Percentiles rank a stretch among this genome's conserved stretches.
Conservation (phyloP, 257 asterid genomes). For the Capsicum rhomboideum region DNA sequence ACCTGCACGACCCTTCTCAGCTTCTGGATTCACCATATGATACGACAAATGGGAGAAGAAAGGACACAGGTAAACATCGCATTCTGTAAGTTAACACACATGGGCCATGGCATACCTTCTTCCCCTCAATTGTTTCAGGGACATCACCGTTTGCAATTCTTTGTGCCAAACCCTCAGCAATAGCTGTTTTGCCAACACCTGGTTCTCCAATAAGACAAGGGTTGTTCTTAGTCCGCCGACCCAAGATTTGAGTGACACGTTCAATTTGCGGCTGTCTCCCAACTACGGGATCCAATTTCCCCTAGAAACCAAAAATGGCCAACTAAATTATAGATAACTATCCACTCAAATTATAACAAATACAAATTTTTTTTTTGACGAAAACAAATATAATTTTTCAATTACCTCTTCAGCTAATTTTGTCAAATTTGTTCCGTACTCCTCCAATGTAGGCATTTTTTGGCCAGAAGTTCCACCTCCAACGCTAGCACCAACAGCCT, state of each 20-base stretch:
- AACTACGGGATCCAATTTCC: slow-evolving; percentile 94
- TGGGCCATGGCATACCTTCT: slow-evolving; percentile 72
- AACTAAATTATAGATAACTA: not conserved
- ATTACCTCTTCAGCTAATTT: slow-evolving; percentile 88
- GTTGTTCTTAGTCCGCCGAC: slow-evolving; percentile 91
- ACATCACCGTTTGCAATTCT: slow-evolving; percentile 92
- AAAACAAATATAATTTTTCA: not conserved
- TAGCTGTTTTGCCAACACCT: slow-evolving; percentile 98
- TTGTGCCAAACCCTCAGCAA: slow-evolving; percentile 98
- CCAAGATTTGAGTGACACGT: slow-evolving; percentile 96
- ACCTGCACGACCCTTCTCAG: not conserved
- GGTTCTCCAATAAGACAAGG: slow-evolving; percentile 99
- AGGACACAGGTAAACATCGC: not conserved
- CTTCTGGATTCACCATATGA: not conserved
- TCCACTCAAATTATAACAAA: not conserved
- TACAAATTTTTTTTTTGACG: not conserved
- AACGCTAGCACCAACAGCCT: slow-evolving; percentile 75
- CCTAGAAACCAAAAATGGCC: slow-evolving; percentile 35
- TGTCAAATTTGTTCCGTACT: slow-evolving; percentile 70
- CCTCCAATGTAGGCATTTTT: slow-evolving; percentile 76
- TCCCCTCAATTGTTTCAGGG: slow-evolving; percentile 97
- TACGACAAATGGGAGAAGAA: not conserved
- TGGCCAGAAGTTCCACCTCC: slow-evolving; percentile 72
- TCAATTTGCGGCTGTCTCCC: slow-evolving; percentile 92
- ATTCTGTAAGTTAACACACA: not conserved